phyloP scores from a whole-genome alignment of 2,329 filamentous ascomycete species.

The Fusarium sp. region DNA sequence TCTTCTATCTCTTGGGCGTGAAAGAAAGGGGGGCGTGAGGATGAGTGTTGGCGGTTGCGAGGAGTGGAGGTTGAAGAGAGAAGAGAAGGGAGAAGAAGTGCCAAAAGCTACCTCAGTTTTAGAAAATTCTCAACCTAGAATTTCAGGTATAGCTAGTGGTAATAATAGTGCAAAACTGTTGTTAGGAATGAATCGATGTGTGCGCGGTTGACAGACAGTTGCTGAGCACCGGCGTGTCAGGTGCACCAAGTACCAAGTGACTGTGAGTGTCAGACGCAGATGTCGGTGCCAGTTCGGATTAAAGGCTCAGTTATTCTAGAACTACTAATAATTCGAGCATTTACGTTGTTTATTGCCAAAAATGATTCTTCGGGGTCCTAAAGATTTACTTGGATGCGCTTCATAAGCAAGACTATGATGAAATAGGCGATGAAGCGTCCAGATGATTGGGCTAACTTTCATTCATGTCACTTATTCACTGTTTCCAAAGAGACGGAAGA shows the following conservation, averaged over 20 bases:
- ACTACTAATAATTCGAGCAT: background rate
- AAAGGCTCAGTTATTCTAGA: background rate
- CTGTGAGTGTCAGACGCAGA: background rate
- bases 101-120: background rate
- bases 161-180: background rate
- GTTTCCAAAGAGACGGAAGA: background rate
- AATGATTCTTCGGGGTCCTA: background rate
- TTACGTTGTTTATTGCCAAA: background rate
- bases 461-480: background rate
- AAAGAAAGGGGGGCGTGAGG: background rate
- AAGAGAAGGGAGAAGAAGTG: background rate
- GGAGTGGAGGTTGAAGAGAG: background rate
- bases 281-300: constrained; percentile 1
- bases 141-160: background rate
- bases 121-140: background rate
- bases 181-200: background rate
- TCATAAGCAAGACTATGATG: background rate
- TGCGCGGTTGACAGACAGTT: constrained; percentile 10
- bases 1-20: constrained; percentile 1
- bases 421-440: constrained; percentile 6
- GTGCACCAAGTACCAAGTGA: constrained; percentile 6
- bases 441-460: constrained; percentile 7
- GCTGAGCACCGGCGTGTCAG: constrained; percentile 17
- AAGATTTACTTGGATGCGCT: background rate
- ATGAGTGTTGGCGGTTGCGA: background rate